phyloP scores from a whole-genome alignment of 768 basidiomycete genomes.

The Boletus edulis region DNA sequence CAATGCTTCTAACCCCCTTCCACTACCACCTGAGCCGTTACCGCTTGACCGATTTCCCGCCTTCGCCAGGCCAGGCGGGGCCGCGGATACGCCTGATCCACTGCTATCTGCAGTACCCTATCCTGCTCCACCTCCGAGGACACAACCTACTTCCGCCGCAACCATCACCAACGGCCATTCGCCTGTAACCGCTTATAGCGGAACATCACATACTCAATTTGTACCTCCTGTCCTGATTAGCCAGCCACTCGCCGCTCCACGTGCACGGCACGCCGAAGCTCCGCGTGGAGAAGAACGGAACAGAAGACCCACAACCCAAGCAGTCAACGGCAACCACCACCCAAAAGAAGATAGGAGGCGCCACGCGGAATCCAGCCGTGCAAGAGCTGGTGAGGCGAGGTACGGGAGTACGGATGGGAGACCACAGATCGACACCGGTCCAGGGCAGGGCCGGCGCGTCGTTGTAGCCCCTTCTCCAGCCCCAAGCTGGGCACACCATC shows the following conservation, averaged over 20 bases:
- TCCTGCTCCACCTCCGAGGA: slow-evolving; percentile 27
- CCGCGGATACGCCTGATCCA: slow-evolving; percentile 18
- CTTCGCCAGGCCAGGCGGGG: slow-evolving; percentile 35
- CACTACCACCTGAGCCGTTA: slow-evolving; percentile 54
- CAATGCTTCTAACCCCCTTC: slow-evolving; percentile 48
- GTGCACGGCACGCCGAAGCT: slow-evolving; percentile 21
- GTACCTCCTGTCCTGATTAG: slow-evolving; percentile 10
- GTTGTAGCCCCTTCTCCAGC: slow-evolving; percentile 23
- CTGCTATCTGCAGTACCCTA: slow-evolving; percentile 24
- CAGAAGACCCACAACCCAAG: slow-evolving; percentile 12
- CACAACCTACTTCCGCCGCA: slow-evolving; percentile 2
- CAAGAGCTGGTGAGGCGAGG: slow-evolving; percentile 5
- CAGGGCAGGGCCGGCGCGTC: slow-evolving; percentile 31
- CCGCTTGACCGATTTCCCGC: slow-evolving; percentile 43
- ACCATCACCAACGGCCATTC: slow-evolving; percentile 15
- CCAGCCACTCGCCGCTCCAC: slow-evolving; percentile 18
- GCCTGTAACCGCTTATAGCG: slow-evolving; percentile 2
- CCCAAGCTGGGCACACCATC: slow-evolving; percentile 30
- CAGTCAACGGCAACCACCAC: slow-evolving; percentile 10
- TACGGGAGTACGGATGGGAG: slow-evolving; percentile 15
- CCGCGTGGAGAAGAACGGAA: slow-evolving; percentile 24
- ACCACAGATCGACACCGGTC: slow-evolving; percentile 33
- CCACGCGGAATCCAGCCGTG: slow-evolving; percentile 11
- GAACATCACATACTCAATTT: slow-evolving; percentile 14
- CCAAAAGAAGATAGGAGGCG: slow-evolving; percentile 15